These are phyloP conservation scores for Chaetothyriales sp. DNA, from an alignment of 2,329 filamentous ascomycete genomes.

Conservation along the genomic window DNA sequence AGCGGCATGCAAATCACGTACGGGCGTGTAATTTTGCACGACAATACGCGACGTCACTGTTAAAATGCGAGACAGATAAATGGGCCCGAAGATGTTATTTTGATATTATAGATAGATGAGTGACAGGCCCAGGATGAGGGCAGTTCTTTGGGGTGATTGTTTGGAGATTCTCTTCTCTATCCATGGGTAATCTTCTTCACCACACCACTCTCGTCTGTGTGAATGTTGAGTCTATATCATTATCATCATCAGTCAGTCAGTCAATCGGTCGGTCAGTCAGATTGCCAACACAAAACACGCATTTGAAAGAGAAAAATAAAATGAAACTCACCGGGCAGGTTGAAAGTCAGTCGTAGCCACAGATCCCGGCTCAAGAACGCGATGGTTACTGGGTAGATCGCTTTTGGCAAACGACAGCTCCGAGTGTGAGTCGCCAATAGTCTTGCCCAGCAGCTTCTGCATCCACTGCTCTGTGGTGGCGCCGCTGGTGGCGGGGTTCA, in stretches of 20 bases:
- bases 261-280: not conserved
- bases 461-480: conserved; percentile 23
- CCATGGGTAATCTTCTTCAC: conserved; percentile 29
- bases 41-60: no score
- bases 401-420: conserved; percentile 32
- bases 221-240: conserved; percentile 29
- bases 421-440: conserved; percentile 23
- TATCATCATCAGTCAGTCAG: no score
- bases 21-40: no score
- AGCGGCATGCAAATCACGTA: no score
- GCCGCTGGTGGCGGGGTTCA: not conserved
- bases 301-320: not conserved
- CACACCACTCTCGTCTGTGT: conserved; percentile 30
- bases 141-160: no score
- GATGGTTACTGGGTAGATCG: conserved; percentile 32
- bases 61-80: no score
- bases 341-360: conserved; percentile 30
- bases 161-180: conserved; percentile 1
- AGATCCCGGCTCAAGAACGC: conserved; percentile 27
- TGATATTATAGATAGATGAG: no score
- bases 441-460: conserved; percentile 34
- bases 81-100: no score
- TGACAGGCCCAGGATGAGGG: no score
- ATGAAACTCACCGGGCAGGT: conserved; percentile 26
- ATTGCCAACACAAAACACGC: conserved; percentile 1